phyloP scores from a whole-genome alignment of 495 filamentous ascomycete genomes.

The Poronia punctata region DNA sequence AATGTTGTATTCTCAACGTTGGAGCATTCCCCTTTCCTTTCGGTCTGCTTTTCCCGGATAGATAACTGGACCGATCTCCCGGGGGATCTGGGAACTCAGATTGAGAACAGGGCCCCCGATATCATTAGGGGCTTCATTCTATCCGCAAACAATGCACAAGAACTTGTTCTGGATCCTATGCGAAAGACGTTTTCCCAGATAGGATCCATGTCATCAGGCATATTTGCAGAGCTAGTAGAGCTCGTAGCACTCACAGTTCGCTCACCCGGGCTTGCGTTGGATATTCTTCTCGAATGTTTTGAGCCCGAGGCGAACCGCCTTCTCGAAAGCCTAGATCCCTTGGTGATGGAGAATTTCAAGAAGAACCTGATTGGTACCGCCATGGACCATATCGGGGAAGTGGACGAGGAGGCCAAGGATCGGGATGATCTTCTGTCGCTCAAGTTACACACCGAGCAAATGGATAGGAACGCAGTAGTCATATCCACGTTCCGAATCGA shows the following conservation, averaged over 20 bases:
- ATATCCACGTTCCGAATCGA: slow-evolving; percentile 36
- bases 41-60: slow-evolving; percentile 19
- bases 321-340: slow-evolving; percentile 23
- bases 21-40: slow-evolving; percentile 18
- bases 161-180: slow-evolving; percentile 36
- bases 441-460: slow-evolving; percentile 9
- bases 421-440: slow-evolving; percentile 27
- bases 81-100: slow-evolving; percentile 8
- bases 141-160: slow-evolving; percentile 24
- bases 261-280: slow-evolving; percentile 34
- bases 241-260: slow-evolving; percentile 35
- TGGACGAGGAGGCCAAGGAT: slow-evolving; percentile 22
- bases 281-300: slow-evolving; percentile 38
- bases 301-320: slow-evolving; percentile 33
- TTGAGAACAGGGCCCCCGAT: slow-evolving; percentile 13
- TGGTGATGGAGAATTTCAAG: slow-evolving; percentile 26
- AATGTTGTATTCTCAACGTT: slow-evolving; percentile 15
- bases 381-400: slow-evolving; percentile 44
- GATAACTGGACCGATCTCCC: slow-evolving; percentile 13
- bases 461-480: slow-evolving; percentile 22
- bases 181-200: slow-evolving; percentile 26
- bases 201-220: slow-evolving; percentile 18
- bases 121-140: slow-evolving; percentile 28
- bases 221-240: slow-evolving; percentile 30
- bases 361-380: slow-evolving; percentile 38